These are phyloP conservation scores for Stephania japonica DNA, from an alignment of 164 flowering plant genomes.

Conservation along the genomic window DNA sequence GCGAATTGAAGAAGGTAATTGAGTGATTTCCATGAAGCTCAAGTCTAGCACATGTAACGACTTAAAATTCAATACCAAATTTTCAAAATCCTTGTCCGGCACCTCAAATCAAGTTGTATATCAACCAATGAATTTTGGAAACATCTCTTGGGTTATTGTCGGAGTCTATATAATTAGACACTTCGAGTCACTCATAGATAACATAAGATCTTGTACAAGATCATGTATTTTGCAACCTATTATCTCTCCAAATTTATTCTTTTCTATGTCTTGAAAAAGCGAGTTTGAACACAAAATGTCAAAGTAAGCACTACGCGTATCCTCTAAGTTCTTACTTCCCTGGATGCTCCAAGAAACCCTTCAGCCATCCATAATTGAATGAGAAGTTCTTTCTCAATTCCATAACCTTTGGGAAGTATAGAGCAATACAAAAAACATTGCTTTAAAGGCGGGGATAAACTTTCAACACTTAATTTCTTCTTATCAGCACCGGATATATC, in stretches of 20 bases:
- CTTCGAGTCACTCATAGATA: background rate
- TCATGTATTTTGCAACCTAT: background rate
- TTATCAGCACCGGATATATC: too few relatives aligned
- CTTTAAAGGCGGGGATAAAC: too few relatives aligned
- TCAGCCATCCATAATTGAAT: too few relatives aligned
- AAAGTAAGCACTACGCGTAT: background rate
- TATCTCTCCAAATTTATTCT: background rate
- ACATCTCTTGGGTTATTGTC: background rate
- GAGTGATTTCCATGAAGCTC: background rate
- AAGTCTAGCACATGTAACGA: constrained; percentile 11
- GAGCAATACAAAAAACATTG: too few relatives aligned
- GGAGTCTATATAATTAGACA: background rate
- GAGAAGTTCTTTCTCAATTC: too few relatives aligned
- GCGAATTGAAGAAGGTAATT: background rate
- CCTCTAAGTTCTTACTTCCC: background rate
- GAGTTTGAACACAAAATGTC: background rate
- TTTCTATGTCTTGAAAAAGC: background rate
- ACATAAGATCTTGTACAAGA: background rate
- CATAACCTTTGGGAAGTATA: too few relatives aligned
- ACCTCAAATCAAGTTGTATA: background rate
- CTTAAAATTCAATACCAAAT: background rate
- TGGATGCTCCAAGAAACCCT: too few relatives aligned
- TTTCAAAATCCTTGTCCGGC: background rate
- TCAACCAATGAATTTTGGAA: background rate
- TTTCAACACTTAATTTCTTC: too few relatives aligned